Conservation (phyloP, 2,329 filamentous ascomycete species). For the Neoarthrinium moseri region DNA sequence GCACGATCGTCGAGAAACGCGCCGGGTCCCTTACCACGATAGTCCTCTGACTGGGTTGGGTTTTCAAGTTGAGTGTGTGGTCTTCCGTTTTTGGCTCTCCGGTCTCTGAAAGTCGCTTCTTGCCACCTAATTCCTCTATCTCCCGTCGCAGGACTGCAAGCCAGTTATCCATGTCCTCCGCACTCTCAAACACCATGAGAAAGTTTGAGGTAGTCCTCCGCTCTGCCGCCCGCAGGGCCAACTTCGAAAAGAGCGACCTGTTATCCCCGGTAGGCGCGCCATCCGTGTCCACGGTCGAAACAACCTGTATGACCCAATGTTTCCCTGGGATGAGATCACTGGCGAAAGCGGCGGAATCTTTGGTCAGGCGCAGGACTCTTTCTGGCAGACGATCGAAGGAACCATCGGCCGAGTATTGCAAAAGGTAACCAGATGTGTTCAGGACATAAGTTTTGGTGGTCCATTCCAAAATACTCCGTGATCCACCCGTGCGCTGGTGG, state of each 20-base stretch:
- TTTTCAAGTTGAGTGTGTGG: conserved; percentile 28
- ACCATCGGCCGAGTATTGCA: conserved; percentile 74
- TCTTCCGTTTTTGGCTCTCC: conserved; percentile 48
- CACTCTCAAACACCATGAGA: conserved; percentile 70
- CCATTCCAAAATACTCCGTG: conserved; percentile 57
- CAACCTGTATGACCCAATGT: conserved; percentile 78
- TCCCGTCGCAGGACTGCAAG: conserved; percentile 65
- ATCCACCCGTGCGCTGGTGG: conserved; percentile 40
- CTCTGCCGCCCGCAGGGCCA: conserved; percentile 58
- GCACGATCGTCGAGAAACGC: conserved; percentile 41
- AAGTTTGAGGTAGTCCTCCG: conserved; percentile 61
- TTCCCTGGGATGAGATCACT: conserved; percentile 77
- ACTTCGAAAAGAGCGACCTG: conserved; percentile 63
- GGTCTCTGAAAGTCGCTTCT: conserved; percentile 60
- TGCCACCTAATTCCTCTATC: conserved; percentile 69
- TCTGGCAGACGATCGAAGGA: conserved; percentile 71
- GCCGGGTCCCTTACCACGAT: conserved; percentile 46
- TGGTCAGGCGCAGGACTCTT: conserved; percentile 69
- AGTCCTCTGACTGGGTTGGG: conserved; percentile 43
- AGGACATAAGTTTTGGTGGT: conserved; percentile 72
- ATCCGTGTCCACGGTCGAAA: conserved; percentile 62
- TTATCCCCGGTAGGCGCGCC: conserved; percentile 48
- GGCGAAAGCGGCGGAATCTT: conserved; percentile 75
- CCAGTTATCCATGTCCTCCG: conserved; percentile 76
- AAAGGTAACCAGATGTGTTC: conserved; percentile 66